Evolutionary conservation across 345 rosid species (phyloP), one percentile per base, ranked within the genome.

Genomic region (Microcos paniculata): DNA sequence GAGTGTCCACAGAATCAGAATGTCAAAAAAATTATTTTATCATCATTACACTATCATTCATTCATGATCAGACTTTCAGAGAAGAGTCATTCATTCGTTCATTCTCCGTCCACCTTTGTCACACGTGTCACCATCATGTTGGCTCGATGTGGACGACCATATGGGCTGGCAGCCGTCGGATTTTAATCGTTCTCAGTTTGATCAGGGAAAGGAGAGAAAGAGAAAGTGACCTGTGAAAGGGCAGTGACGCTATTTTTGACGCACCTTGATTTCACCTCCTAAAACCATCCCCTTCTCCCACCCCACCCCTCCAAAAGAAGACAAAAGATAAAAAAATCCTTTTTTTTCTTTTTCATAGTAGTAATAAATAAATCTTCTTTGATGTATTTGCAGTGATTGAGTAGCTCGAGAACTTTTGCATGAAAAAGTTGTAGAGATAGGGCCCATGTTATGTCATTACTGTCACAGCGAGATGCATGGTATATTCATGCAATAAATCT

Each of bases 1-100:
- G 5, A 5, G 5, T 2, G 5, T 2, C 2, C 3, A 35, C 6
- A 35, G 40, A 35, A 35, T 35, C 56, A 78, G 84, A 85, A 84
- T 78, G 86, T 82, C 84, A 82, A 80, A 62, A 31, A 71, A 81
- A 88, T 84, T 76, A 84, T 88, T 79, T 80, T 46, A 64, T 59
- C 85, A 86, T 88, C 91, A 86, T 88, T 88, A 80, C 90, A 23
- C 81, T 68, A 85, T 88, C 83, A 87, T 87, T 53, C 63, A 16
- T 33, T 33, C 53, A 35, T 35, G 40, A 35, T 35, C 40, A 35
- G 40, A 35, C 40, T 35, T 35, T 35, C 40, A 35, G 40, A 35
- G 6, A 35, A 35, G 40, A 2, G 40, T 35, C 40, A 24, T 11
- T 61, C 19, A 48, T 63, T 61, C 19, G 31, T 63, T 84, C 64